Evolutionary conservation across 768 basidiomycete species (phyloP).

Genomic region (Sporobolomyces roseus): DNA sequence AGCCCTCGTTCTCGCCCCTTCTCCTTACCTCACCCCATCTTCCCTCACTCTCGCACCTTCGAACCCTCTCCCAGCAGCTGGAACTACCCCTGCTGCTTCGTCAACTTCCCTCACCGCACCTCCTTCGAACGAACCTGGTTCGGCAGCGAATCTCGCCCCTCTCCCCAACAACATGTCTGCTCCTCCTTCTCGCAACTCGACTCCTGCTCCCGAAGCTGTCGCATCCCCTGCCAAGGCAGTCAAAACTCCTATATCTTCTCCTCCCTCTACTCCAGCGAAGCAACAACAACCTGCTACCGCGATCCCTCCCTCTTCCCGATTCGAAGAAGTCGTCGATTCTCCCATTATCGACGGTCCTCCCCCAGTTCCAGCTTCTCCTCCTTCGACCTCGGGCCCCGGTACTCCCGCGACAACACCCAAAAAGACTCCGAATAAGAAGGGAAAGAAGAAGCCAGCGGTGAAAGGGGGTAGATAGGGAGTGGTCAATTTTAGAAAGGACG

Average conservation of each 20-base stretch:
- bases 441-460: slow-evolving; percentile 33
- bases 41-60: slow-evolving; percentile 39
- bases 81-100: slow-evolving; percentile 4
- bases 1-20: slow-evolving; percentile 34
- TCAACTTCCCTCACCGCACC: background rate
- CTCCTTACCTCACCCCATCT: slow-evolving; percentile 35
- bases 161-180: background rate
- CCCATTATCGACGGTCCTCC: no score
- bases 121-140: background rate
- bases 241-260: background rate
- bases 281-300: no score
- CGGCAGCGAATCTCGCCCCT: background rate
- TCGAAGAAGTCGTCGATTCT: slow-evolving; percentile 2
- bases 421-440: slow-evolving; percentile 32
- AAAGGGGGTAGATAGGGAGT: slow-evolving; percentile 28
- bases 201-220: background rate
- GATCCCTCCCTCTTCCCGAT: background rate
- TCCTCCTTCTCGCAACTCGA: background rate
- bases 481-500: background rate
- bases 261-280: background rate
- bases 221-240: background rate
- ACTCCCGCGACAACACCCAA: slow-evolving; percentile 16
- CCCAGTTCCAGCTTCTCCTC: background rate
- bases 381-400: background rate
- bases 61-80: slow-evolving; percentile 30